These are phyloP conservation scores for Tuber magnatum DNA, from an alignment of 495 filamentous ascomycete genomes.

Conservation along the genomic window DNA sequence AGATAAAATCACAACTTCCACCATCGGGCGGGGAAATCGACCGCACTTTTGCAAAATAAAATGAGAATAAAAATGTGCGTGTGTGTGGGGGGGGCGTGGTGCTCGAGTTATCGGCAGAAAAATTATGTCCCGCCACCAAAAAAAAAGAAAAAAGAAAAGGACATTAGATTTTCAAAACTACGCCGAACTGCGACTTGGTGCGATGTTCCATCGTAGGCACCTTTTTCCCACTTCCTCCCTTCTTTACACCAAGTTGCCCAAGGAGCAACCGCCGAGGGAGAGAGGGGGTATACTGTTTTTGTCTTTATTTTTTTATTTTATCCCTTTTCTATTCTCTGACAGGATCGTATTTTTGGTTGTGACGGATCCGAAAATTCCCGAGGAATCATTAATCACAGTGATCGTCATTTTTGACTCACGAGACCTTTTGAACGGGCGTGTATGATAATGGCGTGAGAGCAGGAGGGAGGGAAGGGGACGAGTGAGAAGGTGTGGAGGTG, in stretches of 20 bases:
- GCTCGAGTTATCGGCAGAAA: not conserved
- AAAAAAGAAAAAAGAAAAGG: no score
- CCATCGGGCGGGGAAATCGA: not conserved
- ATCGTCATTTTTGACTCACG: not conserved
- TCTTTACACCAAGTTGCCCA: not conserved
- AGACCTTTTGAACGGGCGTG: not conserved
- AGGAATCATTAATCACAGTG: not conserved
- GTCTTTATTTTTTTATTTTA: not conserved
- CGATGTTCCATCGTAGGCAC: not conserved
- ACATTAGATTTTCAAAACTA: not conserved
- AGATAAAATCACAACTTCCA: not conserved
- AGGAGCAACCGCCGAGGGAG: not conserved
- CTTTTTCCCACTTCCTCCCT: not conserved
- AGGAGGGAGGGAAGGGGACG: not conserved
- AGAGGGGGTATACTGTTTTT: not conserved
- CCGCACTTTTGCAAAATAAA: not conserved
- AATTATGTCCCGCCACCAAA: not conserved
- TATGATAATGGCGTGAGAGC: not conserved
- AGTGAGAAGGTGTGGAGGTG: constrained; percentile 4
- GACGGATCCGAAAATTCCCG: not conserved
- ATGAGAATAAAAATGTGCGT: not conserved
- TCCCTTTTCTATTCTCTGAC: no score
- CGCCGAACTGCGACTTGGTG: not conserved
- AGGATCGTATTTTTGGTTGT: not conserved
- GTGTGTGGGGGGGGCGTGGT: not conserved